Conservation (phyloP, 1,139 yeast genomes). For the Nakaseomyces sp. region DNA sequence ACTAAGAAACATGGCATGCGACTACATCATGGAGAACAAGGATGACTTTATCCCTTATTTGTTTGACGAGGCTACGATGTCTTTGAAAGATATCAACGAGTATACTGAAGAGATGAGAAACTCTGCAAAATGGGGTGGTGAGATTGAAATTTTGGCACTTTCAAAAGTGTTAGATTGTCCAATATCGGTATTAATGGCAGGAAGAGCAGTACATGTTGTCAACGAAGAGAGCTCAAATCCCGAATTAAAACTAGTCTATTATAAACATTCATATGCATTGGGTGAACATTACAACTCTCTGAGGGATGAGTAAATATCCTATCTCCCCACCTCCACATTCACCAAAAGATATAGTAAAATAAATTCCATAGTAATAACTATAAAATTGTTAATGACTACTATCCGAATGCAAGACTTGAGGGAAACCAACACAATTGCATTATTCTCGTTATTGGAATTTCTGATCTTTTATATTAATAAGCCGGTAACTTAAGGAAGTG, state of each 20-base stretch:
- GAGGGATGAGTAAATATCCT: constrained; percentile 38
- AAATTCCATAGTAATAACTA: too few relatives aligned
- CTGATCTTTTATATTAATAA: too few relatives aligned
- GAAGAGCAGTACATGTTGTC: constrained; percentile 52
- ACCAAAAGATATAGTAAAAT: too few relatives aligned
- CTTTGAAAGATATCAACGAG: constrained; percentile 53
- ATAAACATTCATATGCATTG: constrained; percentile 75
- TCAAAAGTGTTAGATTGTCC: constrained; percentile 60
- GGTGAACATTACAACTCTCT: constrained; percentile 95
- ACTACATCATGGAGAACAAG: constrained; percentile 51
- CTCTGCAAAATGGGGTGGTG: constrained; percentile 96
- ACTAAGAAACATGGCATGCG: constrained; percentile 57
- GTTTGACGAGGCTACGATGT: constrained; percentile 65
- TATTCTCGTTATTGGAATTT: too few relatives aligned
- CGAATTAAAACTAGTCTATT: constrained; percentile 65
- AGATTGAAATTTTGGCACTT: constrained; percentile 78
- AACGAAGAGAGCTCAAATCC: constrained; percentile 45
- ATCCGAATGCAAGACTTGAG: too few relatives aligned
- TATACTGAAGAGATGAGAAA: constrained; percentile 59
- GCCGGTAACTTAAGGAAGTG: too few relatives aligned
- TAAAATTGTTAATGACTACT: too few relatives aligned
- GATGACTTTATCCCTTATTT: constrained; percentile 75
- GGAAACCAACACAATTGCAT: too few relatives aligned
- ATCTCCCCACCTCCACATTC: too few relatives aligned
- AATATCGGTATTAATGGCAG: constrained; percentile 68